A percentile compares a stretch with the other conserved stretches of the same genome.
These are phyloP conservation scores for Ogataea pignaliae DNA, from an alignment of 805 yeast genomes.

Conservation along the genomic window DNA sequence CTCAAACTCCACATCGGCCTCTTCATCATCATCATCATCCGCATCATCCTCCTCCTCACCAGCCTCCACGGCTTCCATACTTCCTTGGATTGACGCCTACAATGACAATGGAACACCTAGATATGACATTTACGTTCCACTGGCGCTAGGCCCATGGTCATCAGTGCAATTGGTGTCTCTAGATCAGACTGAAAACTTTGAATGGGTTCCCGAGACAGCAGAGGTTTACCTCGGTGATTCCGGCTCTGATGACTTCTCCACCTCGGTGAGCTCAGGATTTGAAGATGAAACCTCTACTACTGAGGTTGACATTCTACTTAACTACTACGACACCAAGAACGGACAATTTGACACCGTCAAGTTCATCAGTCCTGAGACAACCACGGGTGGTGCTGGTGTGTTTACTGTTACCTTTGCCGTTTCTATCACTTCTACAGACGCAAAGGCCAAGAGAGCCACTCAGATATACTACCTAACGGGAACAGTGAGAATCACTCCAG, in stretches of 20 bases:
- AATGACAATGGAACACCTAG: conserved; percentile 15
- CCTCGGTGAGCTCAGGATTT: too few relatives aligned
- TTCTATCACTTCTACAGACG: conserved; percentile 3
- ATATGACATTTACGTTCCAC: conserved; percentile 18
- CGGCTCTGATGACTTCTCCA: too few relatives aligned
- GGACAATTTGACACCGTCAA: conserved; percentile 8
- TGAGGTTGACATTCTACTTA: conserved; percentile 10
- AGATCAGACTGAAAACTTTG: conserved; percentile 12
- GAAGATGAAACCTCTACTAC: conserved; percentile 3
- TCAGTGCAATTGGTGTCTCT: conserved; percentile 14
- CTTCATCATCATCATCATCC: conserved; percentile 5
- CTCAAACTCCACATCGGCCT: conserved; percentile 8
- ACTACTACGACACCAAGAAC: conserved; percentile 3
- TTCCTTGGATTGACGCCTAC: conserved; percentile 17
- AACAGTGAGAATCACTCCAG: conserved; percentile 6
- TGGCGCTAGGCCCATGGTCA: conserved; percentile 15
- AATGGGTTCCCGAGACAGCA: conserved; percentile 16
- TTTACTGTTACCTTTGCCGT: conserved; percentile 21
- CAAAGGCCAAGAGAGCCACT: conserved; percentile 15
- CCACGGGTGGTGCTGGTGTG: conserved; percentile 15
- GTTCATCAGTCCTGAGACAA: conserved; percentile 11
- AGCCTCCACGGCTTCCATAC: conserved; percentile 1
- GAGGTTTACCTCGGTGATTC: conserved; percentile 5
- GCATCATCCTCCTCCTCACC: conserved; percentile 7
- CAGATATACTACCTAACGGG: conserved; percentile 17